Conservation (phyloP, 331 rosid species). For the Saraca asoca region DNA sequence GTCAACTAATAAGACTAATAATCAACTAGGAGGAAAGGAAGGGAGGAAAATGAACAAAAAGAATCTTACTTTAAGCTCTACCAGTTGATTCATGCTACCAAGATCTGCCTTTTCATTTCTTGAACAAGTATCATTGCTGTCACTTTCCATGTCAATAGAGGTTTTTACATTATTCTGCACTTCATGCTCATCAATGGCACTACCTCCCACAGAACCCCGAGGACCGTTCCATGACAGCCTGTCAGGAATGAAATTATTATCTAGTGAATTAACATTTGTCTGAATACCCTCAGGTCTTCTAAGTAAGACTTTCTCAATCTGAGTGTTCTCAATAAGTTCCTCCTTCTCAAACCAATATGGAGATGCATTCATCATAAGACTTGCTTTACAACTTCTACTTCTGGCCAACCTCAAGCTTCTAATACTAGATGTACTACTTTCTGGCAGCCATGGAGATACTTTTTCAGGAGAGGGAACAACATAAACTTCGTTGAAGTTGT, state of each 20-base stretch:
- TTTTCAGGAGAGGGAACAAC: constrained; percentile 52
- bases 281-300: constrained; percentile 66
- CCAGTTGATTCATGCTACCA: constrained; percentile 34
- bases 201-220: constrained; percentile 41
- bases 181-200: constrained; percentile 37
- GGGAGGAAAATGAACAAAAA: constrained; percentile 1
- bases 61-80: constrained; percentile 52
- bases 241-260: constrained; percentile 43
- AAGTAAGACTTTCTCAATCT: constrained; percentile 57
- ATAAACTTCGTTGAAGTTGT: constrained; percentile 40
- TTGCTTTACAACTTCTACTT: constrained; percentile 84
- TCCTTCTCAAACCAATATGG: constrained; percentile 57
- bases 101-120: constrained; percentile 39
- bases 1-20: not conserved
- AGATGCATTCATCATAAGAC: constrained; percentile 50
- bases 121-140: constrained; percentile 28
- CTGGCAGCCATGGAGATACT: constrained; percentile 47
- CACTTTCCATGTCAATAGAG: constrained; percentile 39
- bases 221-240: constrained; percentile 46
- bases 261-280: constrained; percentile 50
- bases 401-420: constrained; percentile 47
- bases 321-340: constrained; percentile 58
- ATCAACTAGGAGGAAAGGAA: constrained; percentile 10
- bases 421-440: constrained; percentile 39
- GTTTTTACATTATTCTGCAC: constrained; percentile 37